phyloP scores from a whole-genome alignment of 2,329 filamentous ascomycete genomes.

The Hypocreales sp. region DNA sequence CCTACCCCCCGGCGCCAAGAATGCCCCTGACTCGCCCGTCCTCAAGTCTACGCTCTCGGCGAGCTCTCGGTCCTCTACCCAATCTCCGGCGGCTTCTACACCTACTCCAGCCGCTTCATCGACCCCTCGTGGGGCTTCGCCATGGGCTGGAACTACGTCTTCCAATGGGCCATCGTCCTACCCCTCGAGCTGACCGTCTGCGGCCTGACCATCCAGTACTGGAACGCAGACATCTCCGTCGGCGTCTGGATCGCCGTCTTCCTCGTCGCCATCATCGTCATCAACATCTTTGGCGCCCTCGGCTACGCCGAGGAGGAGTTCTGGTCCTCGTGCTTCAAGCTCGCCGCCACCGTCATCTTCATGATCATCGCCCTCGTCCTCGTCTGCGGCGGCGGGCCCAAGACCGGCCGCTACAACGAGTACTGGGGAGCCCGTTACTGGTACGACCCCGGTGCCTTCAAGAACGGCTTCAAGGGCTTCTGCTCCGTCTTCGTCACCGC shows the following conservation, averaged over 20 bases:
- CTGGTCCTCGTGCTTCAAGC: conserved; percentile 33
- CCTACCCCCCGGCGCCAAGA: background rate
- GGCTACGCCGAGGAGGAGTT: conserved; percentile 39
- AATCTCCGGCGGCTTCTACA: conserved; percentile 43
- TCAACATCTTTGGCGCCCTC: conserved; percentile 35
- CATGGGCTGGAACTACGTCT: conserved; percentile 34
- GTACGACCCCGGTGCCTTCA: conserved; percentile 33
- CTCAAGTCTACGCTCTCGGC: conserved; percentile 36
- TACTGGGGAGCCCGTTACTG: conserved; percentile 25
- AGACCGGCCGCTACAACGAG: conserved; percentile 19
- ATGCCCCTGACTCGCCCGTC: background rate
- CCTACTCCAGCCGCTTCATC: conserved; percentile 42
- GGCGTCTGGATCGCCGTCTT: conserved; percentile 37
- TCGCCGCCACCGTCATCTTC: conserved; percentile 38
- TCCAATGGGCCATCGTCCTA: conserved; percentile 31
- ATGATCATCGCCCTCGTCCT: conserved; percentile 28
- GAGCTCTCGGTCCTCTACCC: conserved; percentile 43
- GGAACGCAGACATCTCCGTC: conserved; percentile 26
- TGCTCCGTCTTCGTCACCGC: conserved; percentile 53
- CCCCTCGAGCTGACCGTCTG: conserved; percentile 33
- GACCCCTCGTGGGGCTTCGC: conserved; percentile 41
- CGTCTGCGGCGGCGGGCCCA: conserved; percentile 37
- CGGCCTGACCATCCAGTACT: conserved; percentile 33
- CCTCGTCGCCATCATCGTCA: conserved; percentile 25
- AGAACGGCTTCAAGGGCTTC: conserved; percentile 54